Conservation (phyloP, 352 stramenopile species). For the Pythium brachiatum region DNA sequence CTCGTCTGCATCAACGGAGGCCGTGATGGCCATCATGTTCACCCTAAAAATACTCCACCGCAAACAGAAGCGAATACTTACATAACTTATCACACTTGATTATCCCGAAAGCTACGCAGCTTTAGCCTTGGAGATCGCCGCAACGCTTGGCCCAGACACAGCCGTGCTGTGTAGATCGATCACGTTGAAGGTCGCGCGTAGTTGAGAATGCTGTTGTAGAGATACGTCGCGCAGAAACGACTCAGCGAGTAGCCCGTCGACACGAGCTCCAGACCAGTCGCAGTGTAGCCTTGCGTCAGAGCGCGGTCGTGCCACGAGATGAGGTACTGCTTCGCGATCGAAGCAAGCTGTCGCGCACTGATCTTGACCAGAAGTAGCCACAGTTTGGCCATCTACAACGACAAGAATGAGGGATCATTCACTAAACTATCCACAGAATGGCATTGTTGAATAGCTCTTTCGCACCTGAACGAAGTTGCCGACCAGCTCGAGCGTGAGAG, state of each 20-base stretch:
- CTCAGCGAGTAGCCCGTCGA: slow-evolving; percentile 63
- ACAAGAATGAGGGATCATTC: not conserved
- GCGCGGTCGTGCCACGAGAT: slow-evolving; percentile 75
- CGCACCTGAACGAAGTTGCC: slow-evolving; percentile 71
- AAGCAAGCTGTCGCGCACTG: slow-evolving; percentile 57
- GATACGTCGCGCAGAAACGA: slow-evolving; percentile 53
- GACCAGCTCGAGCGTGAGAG: slow-evolving; percentile 60
- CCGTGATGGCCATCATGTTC: not conserved
- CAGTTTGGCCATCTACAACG: slow-evolving; percentile 68
- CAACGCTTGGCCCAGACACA: not conserved
- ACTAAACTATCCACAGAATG: too few relatives aligned
- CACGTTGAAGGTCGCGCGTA: slow-evolving; percentile 29
- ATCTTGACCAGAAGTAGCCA: slow-evolving; percentile 81
- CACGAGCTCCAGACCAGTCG: slow-evolving; percentile 65
- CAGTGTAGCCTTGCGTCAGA: slow-evolving; percentile 55
- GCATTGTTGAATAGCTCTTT: too few relatives aligned
- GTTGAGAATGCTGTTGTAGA: slow-evolving; percentile 49
- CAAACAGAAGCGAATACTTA: not conserved
- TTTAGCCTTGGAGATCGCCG: not conserved
- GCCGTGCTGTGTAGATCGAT: not conserved
- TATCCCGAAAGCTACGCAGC: not conserved
- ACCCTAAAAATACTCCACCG: not conserved
- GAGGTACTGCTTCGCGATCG: slow-evolving; percentile 66
- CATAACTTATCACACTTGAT: not conserved
- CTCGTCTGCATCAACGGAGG: not conserved